A percentile compares a stretch with the other conserved stretches of the same genome.
Conservation (phyloP, 1,284 basidiomycete genomes). For the Marasmius oreades region DNA sequence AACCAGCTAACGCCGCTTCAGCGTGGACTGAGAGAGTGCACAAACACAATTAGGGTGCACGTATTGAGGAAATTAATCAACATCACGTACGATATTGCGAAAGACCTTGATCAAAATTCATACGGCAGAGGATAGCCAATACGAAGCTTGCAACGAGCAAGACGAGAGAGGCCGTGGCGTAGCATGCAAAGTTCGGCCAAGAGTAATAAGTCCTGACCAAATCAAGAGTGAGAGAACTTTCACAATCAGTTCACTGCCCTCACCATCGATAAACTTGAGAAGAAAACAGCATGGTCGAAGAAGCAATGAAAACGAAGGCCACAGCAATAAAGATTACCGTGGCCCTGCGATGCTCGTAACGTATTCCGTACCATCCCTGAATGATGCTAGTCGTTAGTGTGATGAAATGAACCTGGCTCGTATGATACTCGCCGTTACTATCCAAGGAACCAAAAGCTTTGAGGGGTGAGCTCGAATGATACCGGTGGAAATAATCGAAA, state of each 20-base stretch:
- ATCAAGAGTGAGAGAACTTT: neutral
- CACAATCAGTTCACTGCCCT: conserved; percentile 7
- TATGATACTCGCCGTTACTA: conserved; percentile 32
- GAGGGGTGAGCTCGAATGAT: neutral
- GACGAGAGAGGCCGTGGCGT: conserved; percentile 43
- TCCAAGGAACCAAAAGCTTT: conserved; percentile 51
- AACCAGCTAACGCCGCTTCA: conserved; percentile 37
- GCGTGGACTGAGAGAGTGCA: conserved; percentile 34
- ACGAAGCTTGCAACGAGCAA: conserved; percentile 41
- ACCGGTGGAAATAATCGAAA: conserved; percentile 1
- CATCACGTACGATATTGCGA: conserved; percentile 40
- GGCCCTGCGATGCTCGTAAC: conserved; percentile 38
- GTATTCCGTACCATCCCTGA: conserved; percentile 54
- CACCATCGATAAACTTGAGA: conserved; percentile 50
- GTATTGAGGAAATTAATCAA: neutral
- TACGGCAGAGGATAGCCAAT: conserved; percentile 43
- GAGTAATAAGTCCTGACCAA: conserved; percentile 43
- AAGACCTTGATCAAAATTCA: conserved; percentile 51
- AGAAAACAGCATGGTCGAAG: conserved; percentile 52
- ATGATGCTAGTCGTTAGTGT: neutral
- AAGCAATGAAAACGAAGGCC: conserved; percentile 33
- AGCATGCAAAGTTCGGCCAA: conserved; percentile 53
- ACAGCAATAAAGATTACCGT: conserved; percentile 43
- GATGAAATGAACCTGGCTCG: neutral
- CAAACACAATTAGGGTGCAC: neutral